phyloP scores from a whole-genome alignment of 2,329 filamentous ascomycete species.

The Pseudogymnoascus sp. region DNA sequence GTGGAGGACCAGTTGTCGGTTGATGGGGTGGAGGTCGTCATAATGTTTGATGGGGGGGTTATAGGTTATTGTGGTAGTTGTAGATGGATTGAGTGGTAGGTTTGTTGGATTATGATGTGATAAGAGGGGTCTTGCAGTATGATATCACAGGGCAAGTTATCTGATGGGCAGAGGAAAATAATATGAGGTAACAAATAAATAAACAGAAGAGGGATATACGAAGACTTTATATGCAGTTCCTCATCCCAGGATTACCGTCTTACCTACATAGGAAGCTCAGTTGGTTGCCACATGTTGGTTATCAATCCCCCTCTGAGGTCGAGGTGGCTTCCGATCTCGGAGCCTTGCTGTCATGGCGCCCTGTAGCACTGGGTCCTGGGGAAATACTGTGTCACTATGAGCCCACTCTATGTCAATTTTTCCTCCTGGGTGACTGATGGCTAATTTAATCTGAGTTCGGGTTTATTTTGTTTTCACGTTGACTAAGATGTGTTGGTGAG shows the following conservation, averaged over 20 bases:
- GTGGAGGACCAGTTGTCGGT: neutral
- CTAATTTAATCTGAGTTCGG: neutral
- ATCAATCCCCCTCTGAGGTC: neutral
- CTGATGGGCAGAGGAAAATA: neutral
- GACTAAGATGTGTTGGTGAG: neutral
- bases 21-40: no score
- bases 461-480: neutral
- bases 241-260: neutral
- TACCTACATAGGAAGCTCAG: conserved; percentile 2
- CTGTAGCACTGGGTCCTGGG: neutral
- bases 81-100: no score
- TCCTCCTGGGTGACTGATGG: neutral
- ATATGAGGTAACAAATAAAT: neutral
- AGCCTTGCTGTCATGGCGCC: neutral
- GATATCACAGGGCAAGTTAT: neutral
- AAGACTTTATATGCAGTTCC: neutral
- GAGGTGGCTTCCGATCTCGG: neutral
- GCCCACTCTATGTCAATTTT: neutral
- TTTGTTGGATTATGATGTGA: no score
- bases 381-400: neutral
- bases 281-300: neutral
- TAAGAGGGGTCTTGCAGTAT: neutral
- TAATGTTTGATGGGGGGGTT: no score
- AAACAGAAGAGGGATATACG: neutral
- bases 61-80: no score